A percentile compares a stretch with the other conserved stretches of the same genome.
Conservation (phyloP, 129 eudicot genomes). For the Gnaphalium uliginosum region DNA sequence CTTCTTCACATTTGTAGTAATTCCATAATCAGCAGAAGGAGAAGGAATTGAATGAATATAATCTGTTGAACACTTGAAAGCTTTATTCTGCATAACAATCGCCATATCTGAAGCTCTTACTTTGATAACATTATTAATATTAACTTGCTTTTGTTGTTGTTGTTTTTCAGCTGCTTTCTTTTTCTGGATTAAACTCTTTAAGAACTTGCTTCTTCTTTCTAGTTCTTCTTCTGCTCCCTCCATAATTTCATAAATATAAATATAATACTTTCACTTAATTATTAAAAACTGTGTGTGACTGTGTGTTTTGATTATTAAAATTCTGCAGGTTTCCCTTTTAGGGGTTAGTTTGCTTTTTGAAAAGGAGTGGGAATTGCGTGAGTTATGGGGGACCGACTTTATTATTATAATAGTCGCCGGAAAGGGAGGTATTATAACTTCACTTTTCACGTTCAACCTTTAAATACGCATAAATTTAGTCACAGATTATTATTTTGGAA, state of each 20-base stretch:
- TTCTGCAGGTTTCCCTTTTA: neutral
- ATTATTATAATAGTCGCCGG: slow-evolving; percentile 2
- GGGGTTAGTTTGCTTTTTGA: slow-evolving; percentile 25
- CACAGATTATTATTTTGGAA: neutral
- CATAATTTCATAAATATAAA: neutral
- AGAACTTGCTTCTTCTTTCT: slow-evolving; percentile 83
- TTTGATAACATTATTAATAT: slow-evolving; percentile 11
- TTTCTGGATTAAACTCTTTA: slow-evolving; percentile 58
- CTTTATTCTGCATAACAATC: slow-evolving; percentile 60
- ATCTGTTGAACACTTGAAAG: slow-evolving; percentile 51
- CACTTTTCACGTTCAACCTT: neutral
- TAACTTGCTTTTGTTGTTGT: slow-evolving; percentile 29
- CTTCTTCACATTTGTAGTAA: slow-evolving; percentile 28
- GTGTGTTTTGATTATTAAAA: neutral
- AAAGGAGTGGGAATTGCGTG: slow-evolving; percentile 36
- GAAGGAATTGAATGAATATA: slow-evolving; percentile 44
- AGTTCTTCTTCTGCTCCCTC: slow-evolving; percentile 69
- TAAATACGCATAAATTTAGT: neutral
- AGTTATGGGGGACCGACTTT: slow-evolving; percentile 31
- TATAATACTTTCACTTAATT: neutral
- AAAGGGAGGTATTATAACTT: slow-evolving; percentile 17
- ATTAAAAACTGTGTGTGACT: neutral
- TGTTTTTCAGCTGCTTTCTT: slow-evolving; percentile 54
- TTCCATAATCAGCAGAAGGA: neutral
- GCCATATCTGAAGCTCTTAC: slow-evolving; percentile 87